Conservation (phyloP, 768 basidiomycete genomes). For the Phaeolepiota aurea region DNA sequence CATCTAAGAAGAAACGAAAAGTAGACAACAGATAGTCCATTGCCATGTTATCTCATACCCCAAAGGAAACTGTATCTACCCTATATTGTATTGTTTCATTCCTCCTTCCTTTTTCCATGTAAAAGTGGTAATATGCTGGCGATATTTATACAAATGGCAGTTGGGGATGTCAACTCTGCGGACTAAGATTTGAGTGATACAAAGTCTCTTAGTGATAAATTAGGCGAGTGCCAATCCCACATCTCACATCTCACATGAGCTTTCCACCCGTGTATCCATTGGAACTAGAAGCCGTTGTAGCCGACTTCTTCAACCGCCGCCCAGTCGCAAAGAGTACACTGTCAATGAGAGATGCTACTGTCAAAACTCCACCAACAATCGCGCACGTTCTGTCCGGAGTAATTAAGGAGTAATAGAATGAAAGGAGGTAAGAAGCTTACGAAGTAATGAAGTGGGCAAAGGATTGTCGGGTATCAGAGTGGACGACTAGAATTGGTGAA, state of each 20-base stretch:
- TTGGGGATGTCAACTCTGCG: too few relatives aligned
- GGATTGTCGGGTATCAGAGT: conserved; percentile 84
- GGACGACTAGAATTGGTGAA: conserved; percentile 91
- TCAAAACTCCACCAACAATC: conserved; percentile 95
- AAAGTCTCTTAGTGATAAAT: background rate
- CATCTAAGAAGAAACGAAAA: conserved; percentile 29
- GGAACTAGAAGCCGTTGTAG: conserved; percentile 13
- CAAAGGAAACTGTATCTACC: background rate
- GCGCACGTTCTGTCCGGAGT: conserved; percentile 71
- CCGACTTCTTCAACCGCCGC: conserved; percentile 61
- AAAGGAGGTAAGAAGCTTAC: conserved; percentile 36
- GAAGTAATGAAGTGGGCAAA: conserved; percentile 98
- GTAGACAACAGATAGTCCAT: background rate
- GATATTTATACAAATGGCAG: too few relatives aligned
- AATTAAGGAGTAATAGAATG: conserved; percentile 3
- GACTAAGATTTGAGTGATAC: too few relatives aligned
- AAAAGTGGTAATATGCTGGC: background rate
- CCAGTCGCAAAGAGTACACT: conserved; percentile 79
- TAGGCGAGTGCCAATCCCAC: conserved; percentile 1
- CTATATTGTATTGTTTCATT: background rate
- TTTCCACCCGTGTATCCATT: conserved; percentile 28
- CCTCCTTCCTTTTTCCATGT: background rate
- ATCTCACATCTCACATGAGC: conserved; percentile 42
- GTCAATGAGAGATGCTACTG: conserved; percentile 86
- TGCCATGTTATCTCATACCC: too few relatives aligned